These are phyloP conservation scores for Flaveria ramosissima DNA, from an alignment of 129 eudicot genomes.

Conservation along the genomic window DNA sequence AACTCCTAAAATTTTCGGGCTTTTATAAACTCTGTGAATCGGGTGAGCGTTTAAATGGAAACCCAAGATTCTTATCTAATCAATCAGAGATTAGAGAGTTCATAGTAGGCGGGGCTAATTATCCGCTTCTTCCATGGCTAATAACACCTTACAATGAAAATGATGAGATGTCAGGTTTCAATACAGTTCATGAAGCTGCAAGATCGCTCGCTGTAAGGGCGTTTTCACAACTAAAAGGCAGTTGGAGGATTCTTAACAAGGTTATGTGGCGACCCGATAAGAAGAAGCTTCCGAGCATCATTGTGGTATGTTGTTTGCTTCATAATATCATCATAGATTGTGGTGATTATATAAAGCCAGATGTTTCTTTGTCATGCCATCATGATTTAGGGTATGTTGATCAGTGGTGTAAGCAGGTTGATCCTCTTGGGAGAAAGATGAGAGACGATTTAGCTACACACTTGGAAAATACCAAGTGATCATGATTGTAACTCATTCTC, in stretches of 20 bases:
- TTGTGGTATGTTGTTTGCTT: conserved; percentile 86
- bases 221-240: conserved; percentile 76
- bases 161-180: conserved; percentile 49
- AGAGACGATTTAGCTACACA: conserved; percentile 58
- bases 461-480: conserved; percentile 40
- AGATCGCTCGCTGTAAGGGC: conserved; percentile 65
- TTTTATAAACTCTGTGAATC: conserved; percentile 77
- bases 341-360: conserved; percentile 61
- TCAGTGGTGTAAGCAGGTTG: conserved; percentile 62
- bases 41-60: conserved; percentile 68
- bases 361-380: conserved; percentile 62
- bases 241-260: conserved; percentile 96
- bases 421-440: conserved; percentile 58
- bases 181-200: conserved; percentile 62
- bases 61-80: conserved; percentile 26
- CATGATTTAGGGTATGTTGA: conserved; percentile 72
- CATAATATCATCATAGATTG: conserved; percentile 94
- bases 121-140: conserved; percentile 98
- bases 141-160: conserved; percentile 57
- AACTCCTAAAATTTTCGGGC: conserved; percentile 68
- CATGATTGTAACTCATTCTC: neutral
- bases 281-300: conserved; percentile 86
- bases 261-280: conserved; percentile 99
- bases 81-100: conserved; percentile 60
- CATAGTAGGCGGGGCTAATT: conserved; percentile 68